These are phyloP conservation scores for Stevia rebaudiana DNA, from an alignment of 140 eudicot genomes.

Conservation along the genomic window DNA sequence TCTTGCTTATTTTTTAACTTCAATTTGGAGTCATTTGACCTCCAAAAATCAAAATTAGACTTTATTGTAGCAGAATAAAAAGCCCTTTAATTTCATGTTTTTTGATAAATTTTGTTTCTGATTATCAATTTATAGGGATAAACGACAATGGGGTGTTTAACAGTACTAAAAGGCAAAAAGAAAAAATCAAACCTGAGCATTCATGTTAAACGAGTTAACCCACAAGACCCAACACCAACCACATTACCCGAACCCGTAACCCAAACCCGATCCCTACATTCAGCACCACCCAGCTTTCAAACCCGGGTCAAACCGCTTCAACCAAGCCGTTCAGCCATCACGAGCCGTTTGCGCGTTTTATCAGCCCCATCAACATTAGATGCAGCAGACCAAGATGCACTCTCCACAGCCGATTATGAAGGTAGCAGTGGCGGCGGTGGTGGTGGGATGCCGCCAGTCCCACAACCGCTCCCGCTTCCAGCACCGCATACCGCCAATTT, in stretches of 20 bases:
- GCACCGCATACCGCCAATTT: slow-evolving; percentile 46
- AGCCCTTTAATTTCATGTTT: not conserved
- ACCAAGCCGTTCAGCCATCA: slow-evolving; percentile 23
- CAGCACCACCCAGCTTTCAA: slow-evolving; percentile 91
- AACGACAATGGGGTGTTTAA: slow-evolving; percentile 69
- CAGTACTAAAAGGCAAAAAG: slow-evolving; percentile 72
- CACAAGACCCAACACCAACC: slow-evolving; percentile 76
- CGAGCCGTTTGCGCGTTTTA: slow-evolving; percentile 49
- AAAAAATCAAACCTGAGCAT: slow-evolving; percentile 52
- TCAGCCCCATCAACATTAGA: slow-evolving; percentile 88
- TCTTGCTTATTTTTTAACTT: slow-evolving; percentile 4
- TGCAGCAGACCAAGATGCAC: slow-evolving; percentile 61
- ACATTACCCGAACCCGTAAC: slow-evolving; percentile 70
- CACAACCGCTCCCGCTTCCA: slow-evolving; percentile 93
- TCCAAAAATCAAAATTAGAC: not conserved
- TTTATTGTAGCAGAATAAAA: not conserved
- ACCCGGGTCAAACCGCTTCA: slow-evolving; percentile 59
- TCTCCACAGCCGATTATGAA: slow-evolving; percentile 54
- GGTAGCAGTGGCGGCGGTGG: slow-evolving; percentile 42
- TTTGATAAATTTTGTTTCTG: slow-evolving; percentile 18
- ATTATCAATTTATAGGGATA: slow-evolving; percentile 15
- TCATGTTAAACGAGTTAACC: slow-evolving; percentile 56
- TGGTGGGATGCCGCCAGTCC: slow-evolving; percentile 50
- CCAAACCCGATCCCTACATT: slow-evolving; percentile 55
- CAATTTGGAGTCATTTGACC: slow-evolving; percentile 1